Evolutionary conservation across 495 filamentous ascomycete genomes (phyloP), one percentile per base, ranked within the genome.

Genomic region (Trypethelium eluteriae): DNA sequence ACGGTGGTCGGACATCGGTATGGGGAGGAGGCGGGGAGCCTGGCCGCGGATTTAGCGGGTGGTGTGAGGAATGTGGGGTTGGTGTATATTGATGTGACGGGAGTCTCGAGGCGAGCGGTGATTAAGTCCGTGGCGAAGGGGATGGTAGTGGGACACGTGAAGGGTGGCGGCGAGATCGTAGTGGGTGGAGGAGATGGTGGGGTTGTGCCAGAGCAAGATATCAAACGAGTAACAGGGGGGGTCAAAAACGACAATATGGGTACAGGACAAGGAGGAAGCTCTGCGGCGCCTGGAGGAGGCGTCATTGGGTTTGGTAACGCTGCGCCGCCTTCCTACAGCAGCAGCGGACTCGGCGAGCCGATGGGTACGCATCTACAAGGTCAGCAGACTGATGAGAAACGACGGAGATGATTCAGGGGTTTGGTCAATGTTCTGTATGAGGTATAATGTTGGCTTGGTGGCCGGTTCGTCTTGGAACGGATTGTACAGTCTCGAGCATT

Each of bases 21-120:
- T 76, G 94, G 94, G 9, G 72, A 82, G 5, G 91, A 98, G 76
- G 94, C 94, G 2, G 89, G 90, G 64, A 79, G 83, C 3, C 79
- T 98, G 3, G 85, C 91, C 3, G 78, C 81, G 61, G 81, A 87
- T 57, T 71, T 98, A 62, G 90, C 90, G 0, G 89, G 92, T 2
- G 92, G 92, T 5, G 87, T 96, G 70, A 95, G 90, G 79, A 98
- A 98, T 71, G 95, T 98, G 50, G 93, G 92, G 3, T 79, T 98
- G 46, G 94, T 98, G n/a, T 98, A 98, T 73, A 93, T 98, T 49
- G 94, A 98, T 72, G 95, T 93, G 6, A 86, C 91, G 0, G 94
- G 94, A 3, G 95, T 98, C 3, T 93, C 88, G 62, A 81, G 94
- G 12, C 82, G 88, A 68, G 95, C 95, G 0, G 83, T 98, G 62